phyloP scores from a whole-genome alignment of 2,329 filamentous ascomycete species.

The Aspergillus unguis region DNA sequence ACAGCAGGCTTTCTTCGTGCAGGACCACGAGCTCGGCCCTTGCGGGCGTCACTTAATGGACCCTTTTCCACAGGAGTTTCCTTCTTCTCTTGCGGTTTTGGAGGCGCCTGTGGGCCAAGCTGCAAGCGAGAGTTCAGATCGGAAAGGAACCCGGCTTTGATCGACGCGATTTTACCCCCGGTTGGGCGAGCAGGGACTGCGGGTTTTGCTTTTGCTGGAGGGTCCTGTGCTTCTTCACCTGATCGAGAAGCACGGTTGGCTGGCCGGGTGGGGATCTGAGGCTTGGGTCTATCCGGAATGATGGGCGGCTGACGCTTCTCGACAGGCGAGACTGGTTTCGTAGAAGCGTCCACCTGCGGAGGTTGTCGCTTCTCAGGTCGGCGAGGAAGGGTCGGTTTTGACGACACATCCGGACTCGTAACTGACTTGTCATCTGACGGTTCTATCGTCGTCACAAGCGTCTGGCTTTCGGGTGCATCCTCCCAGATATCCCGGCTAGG shows the following conservation, averaged over 20 bases:
- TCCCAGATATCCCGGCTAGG: constrained; percentile 95
- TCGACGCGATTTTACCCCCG: constrained; percentile 81
- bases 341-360: constrained; percentile 30
- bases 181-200: constrained; percentile 73
- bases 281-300: constrained; percentile 60
- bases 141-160: constrained; percentile 88
- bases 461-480: constrained; percentile 79
- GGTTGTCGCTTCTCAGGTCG: constrained; percentile 37
- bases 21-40: constrained; percentile 84
- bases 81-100: constrained; percentile 67
- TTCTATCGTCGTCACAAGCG: constrained; percentile 67
- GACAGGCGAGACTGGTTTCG: constrained; percentile 44
- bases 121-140: constrained; percentile 88
- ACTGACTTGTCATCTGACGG: constrained; percentile 53
- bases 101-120: constrained; percentile 70
- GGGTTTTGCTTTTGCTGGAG: constrained; percentile 68
- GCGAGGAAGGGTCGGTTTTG: constrained; percentile 33
- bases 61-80: constrained; percentile 66
- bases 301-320: constrained; percentile 51
- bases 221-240: constrained; percentile 30
- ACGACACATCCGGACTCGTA: constrained; percentile 35
- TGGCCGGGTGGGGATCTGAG: constrained; percentile 63
- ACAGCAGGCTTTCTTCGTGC: constrained; percentile 66
- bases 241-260: constrained; percentile 48
- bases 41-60: constrained; percentile 83